Evolutionary conservation across 129 eudicot species (phyloP).

Genomic region (Artemisia annua): DNA sequence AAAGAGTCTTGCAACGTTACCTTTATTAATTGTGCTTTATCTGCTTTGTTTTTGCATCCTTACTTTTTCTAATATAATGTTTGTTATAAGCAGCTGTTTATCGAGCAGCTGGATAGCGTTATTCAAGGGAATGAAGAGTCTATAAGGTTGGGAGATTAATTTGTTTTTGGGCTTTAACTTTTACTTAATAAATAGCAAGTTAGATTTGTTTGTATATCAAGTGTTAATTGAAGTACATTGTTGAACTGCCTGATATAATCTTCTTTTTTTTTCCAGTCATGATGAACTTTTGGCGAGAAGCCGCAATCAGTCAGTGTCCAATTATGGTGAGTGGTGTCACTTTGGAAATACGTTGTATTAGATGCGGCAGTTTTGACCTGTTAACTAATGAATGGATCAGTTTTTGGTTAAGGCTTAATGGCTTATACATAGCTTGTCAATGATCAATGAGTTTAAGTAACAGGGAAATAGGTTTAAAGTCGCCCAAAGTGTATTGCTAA

Average conservation of each 20-base stretch:
- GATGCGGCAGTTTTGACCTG: neutral
- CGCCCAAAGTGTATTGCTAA: neutral
- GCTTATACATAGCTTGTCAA: neutral
- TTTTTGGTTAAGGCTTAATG: neutral
- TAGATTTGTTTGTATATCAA: neutral
- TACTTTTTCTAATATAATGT: neutral
- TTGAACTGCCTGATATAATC: neutral
- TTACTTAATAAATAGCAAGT: neutral
- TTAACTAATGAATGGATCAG: neutral
- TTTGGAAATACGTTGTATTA: neutral
- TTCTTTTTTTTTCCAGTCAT: conserved; percentile 56
- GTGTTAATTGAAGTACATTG: neutral
- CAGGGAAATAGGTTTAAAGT: neutral
- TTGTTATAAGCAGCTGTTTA: conserved; percentile 60
- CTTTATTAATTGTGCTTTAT: conserved; percentile 7
- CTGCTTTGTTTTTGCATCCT: conserved; percentile 16
- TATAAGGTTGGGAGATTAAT: too few relatives aligned
- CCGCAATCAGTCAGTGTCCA: conserved; percentile 84
- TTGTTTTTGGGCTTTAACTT: neutral
- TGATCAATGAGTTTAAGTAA: neutral
- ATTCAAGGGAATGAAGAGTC: conserved; percentile 64
- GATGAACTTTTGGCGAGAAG: conserved; percentile 79
- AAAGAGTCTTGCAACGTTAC: neutral
- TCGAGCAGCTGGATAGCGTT: conserved; percentile 93
- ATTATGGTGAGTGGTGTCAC: conserved; percentile 65